Conservation (phyloP, 805 yeast species). For the Metschnikowia anglica region DNA sequence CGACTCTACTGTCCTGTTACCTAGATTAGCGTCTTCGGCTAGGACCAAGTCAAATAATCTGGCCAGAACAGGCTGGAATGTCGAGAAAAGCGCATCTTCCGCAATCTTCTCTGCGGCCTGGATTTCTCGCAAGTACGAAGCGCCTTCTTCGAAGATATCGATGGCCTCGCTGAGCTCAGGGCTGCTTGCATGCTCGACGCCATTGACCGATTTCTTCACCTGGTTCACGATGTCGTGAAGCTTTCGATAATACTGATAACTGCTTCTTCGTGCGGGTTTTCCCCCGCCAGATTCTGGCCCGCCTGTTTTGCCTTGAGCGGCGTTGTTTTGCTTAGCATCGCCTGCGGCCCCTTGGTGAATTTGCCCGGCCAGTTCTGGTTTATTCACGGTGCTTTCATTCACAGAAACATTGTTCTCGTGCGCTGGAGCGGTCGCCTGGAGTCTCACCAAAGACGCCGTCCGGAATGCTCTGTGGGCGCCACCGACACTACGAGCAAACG, state of each 20-base stretch:
- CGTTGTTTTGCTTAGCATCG: not conserved
- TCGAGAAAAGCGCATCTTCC: slow-evolving; percentile 24
- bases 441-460: slow-evolving; percentile 12
- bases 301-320: not conserved
- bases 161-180: slow-evolving; percentile 29
- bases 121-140: slow-evolving; percentile 38
- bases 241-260: slow-evolving; percentile 25
- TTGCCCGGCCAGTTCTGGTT: no score
- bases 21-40: slow-evolving; percentile 18
- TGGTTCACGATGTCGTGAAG: slow-evolving; percentile 37
- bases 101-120: slow-evolving; percentile 34
- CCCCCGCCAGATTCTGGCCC: not conserved
- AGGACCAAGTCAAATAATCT: slow-evolving; percentile 22
- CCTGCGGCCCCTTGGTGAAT: not conserved
- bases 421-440: slow-evolving; percentile 9
- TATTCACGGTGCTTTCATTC: not conserved
- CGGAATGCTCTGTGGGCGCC: slow-evolving; percentile 9
- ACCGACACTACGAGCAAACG: slow-evolving; percentile 13
- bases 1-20: slow-evolving; percentile 14
- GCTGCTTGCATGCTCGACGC: slow-evolving; percentile 8
- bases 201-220: slow-evolving; percentile 26
- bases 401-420: not conserved
- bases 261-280: slow-evolving; percentile 3
- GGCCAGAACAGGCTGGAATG: slow-evolving; percentile 31
- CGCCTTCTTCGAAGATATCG: slow-evolving; percentile 43